Base-by-base conservation (phyloP, 225 moss, liverwort and hornwort genomes). In the Pseudisothecium myosuroides region DNA sequence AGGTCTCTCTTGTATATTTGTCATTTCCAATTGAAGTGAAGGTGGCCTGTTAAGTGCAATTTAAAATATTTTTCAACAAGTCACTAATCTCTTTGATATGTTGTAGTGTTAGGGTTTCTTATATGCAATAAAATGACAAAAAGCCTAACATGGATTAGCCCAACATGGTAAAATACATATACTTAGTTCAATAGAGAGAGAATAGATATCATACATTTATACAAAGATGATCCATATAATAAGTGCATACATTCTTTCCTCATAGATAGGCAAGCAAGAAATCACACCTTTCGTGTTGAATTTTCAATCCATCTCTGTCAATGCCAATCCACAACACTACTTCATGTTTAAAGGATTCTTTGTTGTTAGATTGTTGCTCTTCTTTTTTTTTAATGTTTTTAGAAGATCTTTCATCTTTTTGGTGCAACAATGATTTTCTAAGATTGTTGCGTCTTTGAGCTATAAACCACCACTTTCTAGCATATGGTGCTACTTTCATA, bases 391-490 rank as follows among this genome's bases (percentile, higher is more conserved):
- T 60, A 84, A 11, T 19, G 41, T 34, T 8, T 34, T 83, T 65
- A 54, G 17, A 63, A 68, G 66, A 86, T 50, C 17, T 43, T 37
- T 89, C 87, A 5, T 89, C 84, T 1, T 90, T 89, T 29, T 6
- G n/a, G 6, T 76, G 39, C 14, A 89, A 29, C 37, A 91, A 63
- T 47, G 54, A 47, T 81, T 90, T 91, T 81, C 82, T 78, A 58
- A 86, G 86, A 66, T 91, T 92, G 62, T 80, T 88, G 1, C 73
- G 86, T 66, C 92, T 88, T 75, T 92, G 93, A 45, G 92, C 67
- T 68, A 95, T 81, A 58, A 62, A 92, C 93, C 93, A 93, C 93
- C 93, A 93, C 49, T 93, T 95, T 89, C 89, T 91, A 8, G 92
- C 94, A 87, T 91, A 95, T 17, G 93, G 93, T 86, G 93, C 93